Evolutionary conservation across 2,329 filamentous ascomycete genomes (phyloP).

Genomic region (Penicillium hesseltinei): DNA sequence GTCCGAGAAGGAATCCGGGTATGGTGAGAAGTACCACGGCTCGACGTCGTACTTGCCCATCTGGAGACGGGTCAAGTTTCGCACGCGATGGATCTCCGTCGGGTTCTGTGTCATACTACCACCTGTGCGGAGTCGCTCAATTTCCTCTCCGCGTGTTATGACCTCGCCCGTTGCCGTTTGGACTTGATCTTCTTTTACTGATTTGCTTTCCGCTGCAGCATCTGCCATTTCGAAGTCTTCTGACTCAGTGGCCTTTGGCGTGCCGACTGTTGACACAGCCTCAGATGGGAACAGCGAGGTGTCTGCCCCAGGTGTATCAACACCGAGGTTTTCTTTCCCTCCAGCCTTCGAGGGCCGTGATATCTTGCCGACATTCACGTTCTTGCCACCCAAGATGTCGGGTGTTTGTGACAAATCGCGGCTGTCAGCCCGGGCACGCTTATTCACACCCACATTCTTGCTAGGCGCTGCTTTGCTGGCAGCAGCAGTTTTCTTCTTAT

Average conservation of each 20-base stretch:
- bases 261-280: constrained; percentile 39
- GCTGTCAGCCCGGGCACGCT: constrained; percentile 44
- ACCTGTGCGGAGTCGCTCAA: constrained; percentile 89
- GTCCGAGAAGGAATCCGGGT: constrained; percentile 83
- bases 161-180: constrained; percentile 32
- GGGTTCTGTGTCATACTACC: constrained; percentile 99
- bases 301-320: constrained; percentile 37
- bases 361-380: constrained; percentile 46
- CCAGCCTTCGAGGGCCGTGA: constrained; percentile 55
- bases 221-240: constrained; percentile 48
- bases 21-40: constrained; percentile 98
- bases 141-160: constrained; percentile 77
- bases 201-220: constrained; percentile 28
- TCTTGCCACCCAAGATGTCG: constrained; percentile 51
- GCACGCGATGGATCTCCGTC: constrained; percentile 90
- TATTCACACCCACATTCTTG: constrained; percentile 57
- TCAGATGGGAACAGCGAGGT: constrained; percentile 35
- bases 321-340: constrained; percentile 60
- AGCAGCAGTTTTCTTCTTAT: constrained; percentile 73
- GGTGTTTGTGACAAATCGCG: constrained; percentile 59
- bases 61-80: constrained; percentile 90
- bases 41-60: constrained; percentile 91
- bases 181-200: constrained; percentile 40
- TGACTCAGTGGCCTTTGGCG: constrained; percentile 37
- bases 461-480: constrained; percentile 52